These are phyloP conservation scores for Astrephomene gubernaculifera DNA, from an alignment of 139 green algal genomes.

Conservation along the genomic window DNA sequence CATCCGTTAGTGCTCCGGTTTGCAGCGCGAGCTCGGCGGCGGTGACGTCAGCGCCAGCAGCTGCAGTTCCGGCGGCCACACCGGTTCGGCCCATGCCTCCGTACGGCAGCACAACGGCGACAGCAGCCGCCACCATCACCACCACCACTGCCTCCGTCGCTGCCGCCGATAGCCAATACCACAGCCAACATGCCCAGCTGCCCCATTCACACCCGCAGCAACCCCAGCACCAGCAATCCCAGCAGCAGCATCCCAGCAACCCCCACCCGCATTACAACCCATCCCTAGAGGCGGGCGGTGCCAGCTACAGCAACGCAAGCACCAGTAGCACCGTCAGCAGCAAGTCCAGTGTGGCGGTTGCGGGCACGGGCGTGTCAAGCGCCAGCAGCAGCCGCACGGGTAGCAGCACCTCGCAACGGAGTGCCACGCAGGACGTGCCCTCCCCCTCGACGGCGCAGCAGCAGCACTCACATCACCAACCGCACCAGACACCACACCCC, in stretches of 20 bases:
- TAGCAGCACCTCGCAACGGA: slow-evolving; percentile 20
- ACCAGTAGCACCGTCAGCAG: slow-evolving; percentile 1
- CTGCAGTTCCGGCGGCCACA: background rate
- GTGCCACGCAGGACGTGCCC: background rate
- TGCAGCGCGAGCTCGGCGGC: too few species aligned
- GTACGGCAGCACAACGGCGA: background rate
- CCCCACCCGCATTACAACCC: background rate
- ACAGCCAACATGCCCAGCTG: background rate
- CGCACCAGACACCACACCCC: too few species aligned
- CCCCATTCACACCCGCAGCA: background rate
- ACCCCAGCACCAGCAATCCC: background rate
- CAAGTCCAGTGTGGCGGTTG: background rate
- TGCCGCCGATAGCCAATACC: background rate
- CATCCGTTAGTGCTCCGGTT: too few species aligned
- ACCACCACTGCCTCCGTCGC: background rate
- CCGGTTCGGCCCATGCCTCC: background rate
- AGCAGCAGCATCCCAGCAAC: background rate
- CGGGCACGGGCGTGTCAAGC: slow-evolving; percentile 17
- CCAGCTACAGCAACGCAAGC: slow-evolving; percentile 17
- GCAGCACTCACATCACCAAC: background rate
- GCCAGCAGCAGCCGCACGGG: slow-evolving; percentile 14
- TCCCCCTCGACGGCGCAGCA: background rate
- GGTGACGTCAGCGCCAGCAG: background rate
- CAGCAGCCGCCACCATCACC: background rate
- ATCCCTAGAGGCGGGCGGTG: background rate